Evolutionary conservation across 768 basidiomycete species (phyloP), one percentile per base, ranked within the genome.

Genomic region (Suillus placidus): DNA sequence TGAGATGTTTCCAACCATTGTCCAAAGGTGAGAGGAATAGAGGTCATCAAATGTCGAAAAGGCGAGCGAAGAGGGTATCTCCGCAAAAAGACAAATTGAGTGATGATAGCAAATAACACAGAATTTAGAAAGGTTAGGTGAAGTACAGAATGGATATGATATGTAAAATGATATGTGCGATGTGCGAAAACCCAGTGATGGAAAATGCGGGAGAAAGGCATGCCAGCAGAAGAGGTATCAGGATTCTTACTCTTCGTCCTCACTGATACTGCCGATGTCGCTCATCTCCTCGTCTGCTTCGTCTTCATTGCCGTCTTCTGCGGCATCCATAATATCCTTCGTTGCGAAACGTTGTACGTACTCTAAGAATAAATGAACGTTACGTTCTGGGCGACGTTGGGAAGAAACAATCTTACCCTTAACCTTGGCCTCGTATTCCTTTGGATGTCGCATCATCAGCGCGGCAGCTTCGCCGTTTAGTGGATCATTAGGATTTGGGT

Each of bases 401-500:
- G 47, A 37, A 49, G 35, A 58, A 32, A 38, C 34, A 45, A 26
- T 70, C 84, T 38, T 73, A 91, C 94, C 94, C 81, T 95, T 94
- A 64, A 99, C 96, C 76, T 94, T 97, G 30, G 85, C 85, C 69
- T 97, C 95, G 72, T 99, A 99, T 68, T 94, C 91, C 77, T 96
- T 95, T 40, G 95, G 95, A 75, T 99, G 96, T 35, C 97, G 91
- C 94, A 99, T 95, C 68, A 99, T 86, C 43, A 99, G 83, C 2
- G 97, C 95, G 10, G 97, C 97, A 23, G 97, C 97, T 80, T 99
- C 97, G 40, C 97, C 97, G 69, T 99, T 99, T 62, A 99, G 82
- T 4, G 97, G 97, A 76, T 99, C 97, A 67, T 96, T 95, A 14
- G 97, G 97, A 77, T 99, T 99, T 67, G 97, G 97, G 77, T 99